Conservation (phyloP, 805 yeast species). For the Priceomyces carsonii region DNA sequence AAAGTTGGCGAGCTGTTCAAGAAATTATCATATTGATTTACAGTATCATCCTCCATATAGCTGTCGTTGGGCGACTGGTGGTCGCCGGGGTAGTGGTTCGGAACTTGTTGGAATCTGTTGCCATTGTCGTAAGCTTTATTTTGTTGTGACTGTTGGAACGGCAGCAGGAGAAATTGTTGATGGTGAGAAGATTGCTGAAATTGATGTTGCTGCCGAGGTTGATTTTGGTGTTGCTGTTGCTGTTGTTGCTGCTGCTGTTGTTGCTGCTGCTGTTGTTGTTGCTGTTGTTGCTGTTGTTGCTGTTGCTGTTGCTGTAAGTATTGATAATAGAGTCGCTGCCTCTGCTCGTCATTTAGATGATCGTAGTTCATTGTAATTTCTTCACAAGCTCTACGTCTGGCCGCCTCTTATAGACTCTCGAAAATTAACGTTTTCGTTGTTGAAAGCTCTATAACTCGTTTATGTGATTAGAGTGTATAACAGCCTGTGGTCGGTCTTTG, state of each 20-base stretch:
- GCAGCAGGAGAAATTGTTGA: constrained; percentile 12
- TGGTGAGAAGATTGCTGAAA: constrained; percentile 10
- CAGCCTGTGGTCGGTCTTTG: too few relatives aligned
- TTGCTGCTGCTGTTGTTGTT: constrained; percentile 10
- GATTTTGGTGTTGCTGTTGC: constrained; percentile 18
- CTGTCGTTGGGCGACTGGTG: constrained; percentile 19
- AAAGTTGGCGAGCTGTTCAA: constrained; percentile 27
- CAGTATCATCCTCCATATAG: constrained; percentile 43
- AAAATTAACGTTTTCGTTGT: too few relatives aligned
- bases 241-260: constrained; percentile 14
- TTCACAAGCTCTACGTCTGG: too few relatives aligned
- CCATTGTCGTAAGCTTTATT: constrained; percentile 1
- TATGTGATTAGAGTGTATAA: too few relatives aligned
- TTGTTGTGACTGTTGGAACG: constrained; percentile 12
- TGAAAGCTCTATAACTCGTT: too few relatives aligned
- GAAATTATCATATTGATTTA: constrained; percentile 16
- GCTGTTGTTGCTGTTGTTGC: constrained; percentile 15
- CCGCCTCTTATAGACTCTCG: too few relatives aligned
- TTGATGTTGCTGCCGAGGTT: constrained; percentile 15
- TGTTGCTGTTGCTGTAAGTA: constrained; percentile 21
- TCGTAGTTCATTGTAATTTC: constrained; percentile 35
- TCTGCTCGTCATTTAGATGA: constrained; percentile 29
- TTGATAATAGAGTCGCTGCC: constrained; percentile 28
- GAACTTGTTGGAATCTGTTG: constrained; percentile 3
- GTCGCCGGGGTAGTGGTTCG: constrained; percentile 4